These are phyloP conservation scores for Chaetomium globosum DNA, from an alignment of 2,329 filamentous ascomycete genomes.

Conservation along the genomic window DNA sequence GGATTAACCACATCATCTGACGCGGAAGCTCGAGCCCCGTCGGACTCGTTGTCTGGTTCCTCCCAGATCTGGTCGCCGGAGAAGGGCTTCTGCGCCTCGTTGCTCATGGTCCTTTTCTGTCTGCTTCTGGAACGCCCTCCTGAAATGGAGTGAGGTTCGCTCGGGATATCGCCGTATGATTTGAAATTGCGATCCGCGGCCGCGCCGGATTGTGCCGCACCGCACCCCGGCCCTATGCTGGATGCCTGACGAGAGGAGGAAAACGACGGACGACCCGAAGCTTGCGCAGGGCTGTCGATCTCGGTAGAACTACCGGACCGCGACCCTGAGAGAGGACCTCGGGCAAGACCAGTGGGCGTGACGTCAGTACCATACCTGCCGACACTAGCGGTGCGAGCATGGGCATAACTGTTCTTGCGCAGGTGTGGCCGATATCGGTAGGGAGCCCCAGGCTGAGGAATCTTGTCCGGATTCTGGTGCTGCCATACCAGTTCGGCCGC, in stretches of 20 bases:
- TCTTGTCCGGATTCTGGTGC: constrained; percentile 64
- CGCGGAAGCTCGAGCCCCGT: constrained; percentile 37
- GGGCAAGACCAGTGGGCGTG: constrained; percentile 51
- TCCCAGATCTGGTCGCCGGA: constrained; percentile 85
- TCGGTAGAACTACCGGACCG: constrained; percentile 57
- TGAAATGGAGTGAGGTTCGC: constrained; percentile 42
- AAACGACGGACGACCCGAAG: constrained; percentile 40
- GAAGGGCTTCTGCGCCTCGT: constrained; percentile 67
- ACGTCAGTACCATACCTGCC: constrained; percentile 54
- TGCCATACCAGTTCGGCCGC: constrained; percentile 78
- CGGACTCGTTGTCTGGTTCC: constrained; percentile 65
- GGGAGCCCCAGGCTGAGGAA: constrained; percentile 62
- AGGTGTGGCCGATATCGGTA: constrained; percentile 70
- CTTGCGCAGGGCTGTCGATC: constrained; percentile 48
- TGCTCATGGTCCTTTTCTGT: constrained; percentile 70
- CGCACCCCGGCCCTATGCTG: constrained; percentile 34
- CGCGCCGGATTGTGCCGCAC: constrained; percentile 33
- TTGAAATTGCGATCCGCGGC: constrained; percentile 40
- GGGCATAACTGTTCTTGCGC: constrained; percentile 70
- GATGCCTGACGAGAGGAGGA: constrained; percentile 32
- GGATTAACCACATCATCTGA: constrained; percentile 44
- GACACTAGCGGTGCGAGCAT: constrained; percentile 64
- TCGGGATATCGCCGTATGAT: constrained; percentile 47
- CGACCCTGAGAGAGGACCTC: constrained; percentile 49
- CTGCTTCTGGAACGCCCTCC: constrained; percentile 63